These are phyloP conservation scores for Evernia prunastri DNA, from an alignment of 495 filamentous ascomycete species.

Conservation along the genomic window DNA sequence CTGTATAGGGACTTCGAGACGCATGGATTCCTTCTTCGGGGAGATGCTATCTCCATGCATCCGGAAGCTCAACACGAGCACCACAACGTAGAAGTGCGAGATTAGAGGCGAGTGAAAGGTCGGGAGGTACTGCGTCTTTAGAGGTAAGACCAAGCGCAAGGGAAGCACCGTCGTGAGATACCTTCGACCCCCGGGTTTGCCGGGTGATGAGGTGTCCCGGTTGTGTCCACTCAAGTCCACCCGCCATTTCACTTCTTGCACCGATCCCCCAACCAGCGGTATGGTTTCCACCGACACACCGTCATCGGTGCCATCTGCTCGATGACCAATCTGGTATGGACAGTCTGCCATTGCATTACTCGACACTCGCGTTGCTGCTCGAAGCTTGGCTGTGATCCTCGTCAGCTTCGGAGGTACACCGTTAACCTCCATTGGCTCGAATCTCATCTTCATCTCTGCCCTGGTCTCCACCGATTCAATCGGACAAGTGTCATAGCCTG, in stretches of 20 bases:
- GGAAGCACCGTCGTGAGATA: neutral
- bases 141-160: neutral
- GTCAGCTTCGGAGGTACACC: neutral
- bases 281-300: neutral
- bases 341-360: no score
- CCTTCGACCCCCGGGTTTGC: neutral
- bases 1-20: neutral
- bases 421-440: neutral
- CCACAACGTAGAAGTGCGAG: neutral
- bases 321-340: neutral
- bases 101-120: neutral
- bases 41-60: neutral
- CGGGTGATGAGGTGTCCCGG: neutral
- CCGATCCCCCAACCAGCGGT: neutral
- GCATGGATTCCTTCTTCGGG: neutral
- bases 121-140: neutral
- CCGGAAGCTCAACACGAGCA: neutral
- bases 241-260: neutral
- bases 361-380: neutral
- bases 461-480: neutral
- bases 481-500: neutral
- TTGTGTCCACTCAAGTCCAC: neutral
- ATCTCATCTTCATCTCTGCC: neutral
- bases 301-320: neutral
- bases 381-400: neutral